Conservation (phyloP, 441 rosid species). For the Erysimum cheiri region DNA sequence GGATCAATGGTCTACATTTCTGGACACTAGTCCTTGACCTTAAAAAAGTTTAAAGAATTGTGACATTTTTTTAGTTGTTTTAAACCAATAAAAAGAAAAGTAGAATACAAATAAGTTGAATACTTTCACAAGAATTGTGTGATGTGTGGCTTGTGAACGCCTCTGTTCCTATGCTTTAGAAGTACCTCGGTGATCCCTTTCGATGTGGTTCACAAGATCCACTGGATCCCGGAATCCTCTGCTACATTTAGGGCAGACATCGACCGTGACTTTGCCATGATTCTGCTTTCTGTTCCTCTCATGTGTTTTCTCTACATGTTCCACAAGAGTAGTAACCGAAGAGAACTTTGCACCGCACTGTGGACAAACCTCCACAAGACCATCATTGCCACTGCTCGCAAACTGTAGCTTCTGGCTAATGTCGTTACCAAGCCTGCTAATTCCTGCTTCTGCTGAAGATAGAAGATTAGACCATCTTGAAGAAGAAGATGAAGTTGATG, state of each 20-base stretch:
- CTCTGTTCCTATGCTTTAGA: slow-evolving; percentile 59
- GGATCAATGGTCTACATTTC: background rate
- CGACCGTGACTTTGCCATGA: slow-evolving; percentile 63
- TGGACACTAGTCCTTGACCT: background rate
- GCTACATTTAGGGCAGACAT: slow-evolving; percentile 92
- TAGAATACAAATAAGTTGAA: slow-evolving; percentile 21
- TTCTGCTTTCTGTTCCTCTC: slow-evolving; percentile 59
- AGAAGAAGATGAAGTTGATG: slow-evolving; percentile 57
- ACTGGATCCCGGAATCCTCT: slow-evolving; percentile 83
- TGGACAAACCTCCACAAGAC: slow-evolving; percentile 57
- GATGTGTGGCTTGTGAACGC: slow-evolving; percentile 23
- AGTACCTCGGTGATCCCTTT: slow-evolving; percentile 81
- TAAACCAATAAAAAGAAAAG: background rate
- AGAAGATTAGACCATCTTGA: slow-evolving; percentile 66
- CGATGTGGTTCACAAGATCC: slow-evolving; percentile 88
- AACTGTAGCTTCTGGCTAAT: slow-evolving; percentile 69
- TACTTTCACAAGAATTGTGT: background rate
- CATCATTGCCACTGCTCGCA: slow-evolving; percentile 46
- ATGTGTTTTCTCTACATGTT: slow-evolving; percentile 84
- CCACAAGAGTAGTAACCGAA: slow-evolving; percentile 64
- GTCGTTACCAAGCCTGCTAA: slow-evolving; percentile 63
- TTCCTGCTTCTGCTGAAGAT: slow-evolving; percentile 83
- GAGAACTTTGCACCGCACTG: slow-evolving; percentile 80
- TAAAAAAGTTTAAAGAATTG: slow-evolving; percentile 24
- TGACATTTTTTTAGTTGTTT: background rate